Evolutionary conservation across 352 stramenopile genomes (phyloP), one percentile per base, ranked within the genome.

Genomic region (Elongisporangium prolatum): DNA sequence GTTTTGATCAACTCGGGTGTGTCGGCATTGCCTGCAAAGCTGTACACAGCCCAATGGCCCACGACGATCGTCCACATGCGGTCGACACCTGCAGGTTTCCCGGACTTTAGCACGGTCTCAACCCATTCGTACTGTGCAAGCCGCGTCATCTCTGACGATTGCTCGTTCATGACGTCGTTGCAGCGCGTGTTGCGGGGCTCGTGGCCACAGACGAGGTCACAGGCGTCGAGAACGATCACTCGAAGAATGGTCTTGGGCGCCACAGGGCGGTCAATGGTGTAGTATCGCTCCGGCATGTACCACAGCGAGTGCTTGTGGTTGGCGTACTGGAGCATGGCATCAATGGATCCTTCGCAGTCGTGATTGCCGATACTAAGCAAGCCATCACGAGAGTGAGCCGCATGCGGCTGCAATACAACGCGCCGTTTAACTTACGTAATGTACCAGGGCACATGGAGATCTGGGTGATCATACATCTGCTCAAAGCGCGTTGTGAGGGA

Each of bases 51-150:
- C 86, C 86, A 95, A 61, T 95, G 86, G 14, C 84, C 84, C 38
- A 93, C 79, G 9, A 93, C 84, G 14, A 95, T 67, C 13, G 72
- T 95, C 86, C 86, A 95, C 86, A 95, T 93, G 53, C 68, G 74
- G 14, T 91, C 80, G 11, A 95, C 70, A 11, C 78, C 83, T 4
- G 68, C 49, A 2, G 84, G 80, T 50, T 89, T 93, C 0, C 60
- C 64, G 10, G 77, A 74, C 34, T 66, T 74, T 21, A 95, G 63
- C 34, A 72, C 74, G 48, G 80, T 48, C 17, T 95, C 79, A 25
- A 93, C 84, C 86, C 86, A 95, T 21, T 78, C 34, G 63, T 93
- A 95, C 63, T 95, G 86, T 25, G 71, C 70, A 1, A 78, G 47
- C 2, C 86, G 79, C 10, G 82, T 80, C 18, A 66, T 59, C 10